A percentile compares a stretch with the other conserved stretches of the same genome.
Conservation (phyloP, 1,139 yeast genomes). For the Geotrichum restrictum region DNA sequence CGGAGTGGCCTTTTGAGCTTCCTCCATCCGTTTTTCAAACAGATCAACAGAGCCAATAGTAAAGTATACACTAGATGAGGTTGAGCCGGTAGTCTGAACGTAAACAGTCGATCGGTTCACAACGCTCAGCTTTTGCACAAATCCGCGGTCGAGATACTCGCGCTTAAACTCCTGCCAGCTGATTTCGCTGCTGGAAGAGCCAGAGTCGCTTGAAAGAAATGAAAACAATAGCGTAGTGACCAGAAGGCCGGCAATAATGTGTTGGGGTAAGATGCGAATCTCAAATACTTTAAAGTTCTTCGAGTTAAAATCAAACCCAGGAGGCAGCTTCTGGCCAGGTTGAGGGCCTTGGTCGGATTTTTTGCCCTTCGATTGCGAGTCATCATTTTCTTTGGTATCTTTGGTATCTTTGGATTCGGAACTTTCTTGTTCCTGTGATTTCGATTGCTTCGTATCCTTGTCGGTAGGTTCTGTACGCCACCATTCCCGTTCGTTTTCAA, state of each 20-base stretch:
- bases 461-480: slow-evolving; percentile 6
- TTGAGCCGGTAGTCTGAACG: slow-evolving; percentile 18
- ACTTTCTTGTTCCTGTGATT: background rate
- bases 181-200: slow-evolving; percentile 42
- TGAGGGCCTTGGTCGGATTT: slow-evolving; percentile 7
- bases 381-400: slow-evolving; percentile 2
- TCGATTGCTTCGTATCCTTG: background rate
- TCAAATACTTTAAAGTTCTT: slow-evolving; percentile 24
- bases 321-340: slow-evolving; percentile 23
- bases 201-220: slow-evolving; percentile 35
- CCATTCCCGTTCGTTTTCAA: slow-evolving; percentile 13
- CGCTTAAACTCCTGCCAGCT: slow-evolving; percentile 90
- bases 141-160: slow-evolving; percentile 75
- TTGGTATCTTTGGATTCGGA: slow-evolving; percentile 1
- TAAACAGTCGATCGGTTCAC: slow-evolving; percentile 45
- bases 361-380: slow-evolving; percentile 1
- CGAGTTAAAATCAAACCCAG: slow-evolving; percentile 26
- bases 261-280: slow-evolving; percentile 32
- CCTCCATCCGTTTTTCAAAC: slow-evolving; percentile 81
- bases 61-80: slow-evolving; percentile 47
- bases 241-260: slow-evolving; percentile 34
- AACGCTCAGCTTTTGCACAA: slow-evolving; percentile 71
- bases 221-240: slow-evolving; percentile 30
- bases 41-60: slow-evolving; percentile 87
- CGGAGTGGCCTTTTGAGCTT: slow-evolving; percentile 66